Percentiles rank a stretch among this genome's conserved stretches.
These are phyloP conservation scores for Lichtheimia corymbifera DNA, from an alignment of 371 early-diverging fungal genomes.

Conservation along the genomic window DNA sequence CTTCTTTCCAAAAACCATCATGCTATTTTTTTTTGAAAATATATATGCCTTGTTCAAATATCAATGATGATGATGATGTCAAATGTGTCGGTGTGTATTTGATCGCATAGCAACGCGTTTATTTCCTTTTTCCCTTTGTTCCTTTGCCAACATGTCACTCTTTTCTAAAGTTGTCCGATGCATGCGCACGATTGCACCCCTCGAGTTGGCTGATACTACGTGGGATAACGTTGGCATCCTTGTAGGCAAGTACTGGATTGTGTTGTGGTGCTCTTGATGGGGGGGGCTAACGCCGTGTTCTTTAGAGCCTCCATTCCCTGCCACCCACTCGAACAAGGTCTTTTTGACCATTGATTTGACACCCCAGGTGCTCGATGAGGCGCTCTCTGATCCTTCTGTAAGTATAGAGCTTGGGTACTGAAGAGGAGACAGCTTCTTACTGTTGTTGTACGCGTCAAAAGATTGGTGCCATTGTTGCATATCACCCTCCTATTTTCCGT, in stretches of 20 bases:
- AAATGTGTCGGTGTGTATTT: too few relatives aligned
- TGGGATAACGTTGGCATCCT: slow-evolving; percentile 99
- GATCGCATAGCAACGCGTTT: background rate
- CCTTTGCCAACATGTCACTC: slow-evolving; percentile 49
- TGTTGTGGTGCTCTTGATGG: background rate
- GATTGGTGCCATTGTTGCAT: slow-evolving; percentile 91
- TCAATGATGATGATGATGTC: too few relatives aligned
- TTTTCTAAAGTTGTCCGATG: slow-evolving; percentile 57
- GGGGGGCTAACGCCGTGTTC: background rate
- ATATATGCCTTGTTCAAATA: too few relatives aligned
- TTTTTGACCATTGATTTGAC: slow-evolving; percentile 97
- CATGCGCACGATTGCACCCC: slow-evolving; percentile 88
- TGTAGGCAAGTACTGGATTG: slow-evolving; percentile 57
- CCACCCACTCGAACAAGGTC: slow-evolving; percentile 69
- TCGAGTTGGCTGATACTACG: slow-evolving; percentile 80
- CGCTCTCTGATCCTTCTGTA: slow-evolving; percentile 69
- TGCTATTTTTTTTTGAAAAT: too few relatives aligned
- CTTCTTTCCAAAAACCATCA: background rate
- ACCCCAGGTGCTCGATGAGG: slow-evolving; percentile 87
- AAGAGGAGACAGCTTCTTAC: background rate
- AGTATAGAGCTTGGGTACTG: background rate
- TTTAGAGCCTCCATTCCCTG: slow-evolving; percentile 76
- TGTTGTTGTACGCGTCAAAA: slow-evolving; percentile 6
- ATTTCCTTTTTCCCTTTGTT: background rate
- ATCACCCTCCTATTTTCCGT: slow-evolving; percentile 97